Percentiles rank a stretch among this genome's conserved stretches.
phyloP scores from a whole-genome alignment of 2,329 filamentous ascomycete genomes.

The Capronia coronata region DNA sequence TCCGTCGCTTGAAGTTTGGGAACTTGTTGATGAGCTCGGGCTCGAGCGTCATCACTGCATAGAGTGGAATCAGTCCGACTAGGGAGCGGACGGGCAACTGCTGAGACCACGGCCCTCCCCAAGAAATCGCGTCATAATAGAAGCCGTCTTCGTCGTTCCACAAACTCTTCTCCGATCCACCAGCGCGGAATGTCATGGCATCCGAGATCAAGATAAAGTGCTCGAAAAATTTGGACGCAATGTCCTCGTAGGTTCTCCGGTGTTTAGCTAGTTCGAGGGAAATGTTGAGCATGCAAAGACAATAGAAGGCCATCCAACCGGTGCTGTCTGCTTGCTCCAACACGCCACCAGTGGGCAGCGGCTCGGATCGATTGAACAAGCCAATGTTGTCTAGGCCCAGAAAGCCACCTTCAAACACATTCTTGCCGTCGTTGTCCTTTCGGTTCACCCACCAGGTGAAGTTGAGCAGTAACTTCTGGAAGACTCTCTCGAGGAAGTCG shows the following conservation, averaged over 20 bases:
- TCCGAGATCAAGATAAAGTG: constrained; percentile 98
- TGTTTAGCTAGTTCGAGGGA: constrained; percentile 91
- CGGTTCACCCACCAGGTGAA: constrained; percentile 99
- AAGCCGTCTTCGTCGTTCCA: constrained; percentile 96
- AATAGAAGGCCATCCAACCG: constrained; percentile 99
- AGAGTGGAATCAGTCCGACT: constrained; percentile 88
- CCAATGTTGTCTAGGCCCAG: constrained; percentile 95
- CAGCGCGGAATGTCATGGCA: constrained; percentile 80
- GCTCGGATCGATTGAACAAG: constrained; percentile 93
- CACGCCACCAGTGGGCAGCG: constrained; percentile 83
- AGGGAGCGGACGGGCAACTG: constrained; percentile 87
- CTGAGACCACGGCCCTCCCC: constrained; percentile 87
- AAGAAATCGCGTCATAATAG: constrained; percentile 97
- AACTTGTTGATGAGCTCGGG: constrained; percentile 89
- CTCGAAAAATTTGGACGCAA: constrained; percentile 97
- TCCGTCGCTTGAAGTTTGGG: constrained; percentile 83
- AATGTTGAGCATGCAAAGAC: constrained; percentile 93
- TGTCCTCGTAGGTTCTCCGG: constrained; percentile 88
- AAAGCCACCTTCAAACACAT: constrained; percentile 95
- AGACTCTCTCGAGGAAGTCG: constrained; percentile 91
- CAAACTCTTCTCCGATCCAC: constrained; percentile 69
- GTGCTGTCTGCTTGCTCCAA: constrained; percentile 96
- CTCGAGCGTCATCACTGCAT: constrained; percentile 84
- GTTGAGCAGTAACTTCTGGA: constrained; percentile 91
- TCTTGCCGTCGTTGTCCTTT: constrained; percentile 90